Conservation (phyloP, 2,329 filamentous ascomycete genomes). For the Aureobasidium sp. region DNA sequence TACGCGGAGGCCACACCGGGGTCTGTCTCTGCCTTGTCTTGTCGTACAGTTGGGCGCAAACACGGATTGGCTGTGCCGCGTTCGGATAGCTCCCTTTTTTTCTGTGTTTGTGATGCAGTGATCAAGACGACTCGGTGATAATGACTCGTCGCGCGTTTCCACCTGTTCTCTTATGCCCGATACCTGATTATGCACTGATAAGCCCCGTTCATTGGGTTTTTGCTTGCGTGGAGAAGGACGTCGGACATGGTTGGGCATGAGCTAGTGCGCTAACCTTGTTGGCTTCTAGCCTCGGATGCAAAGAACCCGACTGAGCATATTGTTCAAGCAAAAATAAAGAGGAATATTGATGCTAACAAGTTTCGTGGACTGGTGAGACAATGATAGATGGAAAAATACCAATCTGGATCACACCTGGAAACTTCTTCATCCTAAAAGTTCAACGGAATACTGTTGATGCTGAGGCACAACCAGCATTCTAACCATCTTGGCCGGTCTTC, state of each 20-base stretch:
- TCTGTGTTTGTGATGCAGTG: background rate
- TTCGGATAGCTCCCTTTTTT: background rate
- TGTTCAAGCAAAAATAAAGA: background rate
- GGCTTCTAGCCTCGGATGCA: background rate
- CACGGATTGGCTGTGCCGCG: background rate
- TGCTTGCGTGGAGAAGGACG: background rate
- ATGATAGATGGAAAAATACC: too few relatives aligned
- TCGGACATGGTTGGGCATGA: background rate
- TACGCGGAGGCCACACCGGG: conserved; percentile 11
- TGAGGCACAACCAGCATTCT: too few relatives aligned
- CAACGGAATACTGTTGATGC: too few relatives aligned
- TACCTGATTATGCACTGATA: conserved; percentile 9
- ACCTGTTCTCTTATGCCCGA: background rate
- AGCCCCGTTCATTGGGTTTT: conserved; percentile 3
- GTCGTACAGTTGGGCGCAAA: background rate
- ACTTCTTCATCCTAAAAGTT: too few relatives aligned
- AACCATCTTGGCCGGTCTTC: too few relatives aligned
- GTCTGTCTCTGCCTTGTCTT: background rate
- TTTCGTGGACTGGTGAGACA: too few relatives aligned
- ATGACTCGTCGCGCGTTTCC: conserved; percentile 9
- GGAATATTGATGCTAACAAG: background rate
- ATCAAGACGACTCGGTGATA: background rate
- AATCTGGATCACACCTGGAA: too few relatives aligned
- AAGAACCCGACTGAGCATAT: background rate
- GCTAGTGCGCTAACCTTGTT: conserved; percentile 1